These are phyloP conservation scores for Saccharomycopsis schoenii DNA, from an alignment of 805 yeast genomes.

Conservation along the genomic window DNA sequence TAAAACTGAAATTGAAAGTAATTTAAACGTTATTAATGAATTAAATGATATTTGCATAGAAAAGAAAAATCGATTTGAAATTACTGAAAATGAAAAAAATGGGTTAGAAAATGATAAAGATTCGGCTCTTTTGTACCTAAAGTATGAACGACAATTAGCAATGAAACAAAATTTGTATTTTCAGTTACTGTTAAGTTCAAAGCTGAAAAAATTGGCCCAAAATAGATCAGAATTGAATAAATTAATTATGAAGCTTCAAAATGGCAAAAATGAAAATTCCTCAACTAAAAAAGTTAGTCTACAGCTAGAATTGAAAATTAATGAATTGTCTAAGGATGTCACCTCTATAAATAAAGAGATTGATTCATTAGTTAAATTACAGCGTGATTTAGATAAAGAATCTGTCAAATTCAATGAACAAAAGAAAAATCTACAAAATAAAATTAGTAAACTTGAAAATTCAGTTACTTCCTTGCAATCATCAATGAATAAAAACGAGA, in stretches of 20 bases:
- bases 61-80: conserved; percentile 65
- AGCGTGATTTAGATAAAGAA: conserved; percentile 21
- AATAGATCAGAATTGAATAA: conserved; percentile 31
- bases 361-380: conserved; percentile 24
- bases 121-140: conserved; percentile 57
- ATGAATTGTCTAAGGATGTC: conserved; percentile 23
- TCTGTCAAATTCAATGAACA: conserved; percentile 51
- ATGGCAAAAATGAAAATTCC: conserved; percentile 34
- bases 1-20: conserved; percentile 63
- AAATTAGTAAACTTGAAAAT: conserved; percentile 50
- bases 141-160: conserved; percentile 50
- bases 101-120: conserved; percentile 53
- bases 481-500: conserved; percentile 34
- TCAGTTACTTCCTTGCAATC: conserved; percentile 38
- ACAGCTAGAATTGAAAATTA: conserved; percentile 23
- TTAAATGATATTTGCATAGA: conserved; percentile 73
- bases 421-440: conserved; percentile 51
- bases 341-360: conserved; percentile 20
- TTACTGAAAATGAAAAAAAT: conserved; percentile 69
- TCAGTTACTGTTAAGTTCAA: conserved; percentile 41
- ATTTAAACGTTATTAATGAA: conserved; percentile 51
- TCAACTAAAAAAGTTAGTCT: conserved; percentile 32
- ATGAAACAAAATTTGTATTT: conserved; percentile 43
- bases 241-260: conserved; percentile 32
- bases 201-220: conserved; percentile 31